A percentile compares a stretch with the other conserved stretches of the same genome.
These are phyloP conservation scores for Arthromyces matolae DNA, from an alignment of 768 basidiomycete genomes.

Conservation along the genomic window DNA sequence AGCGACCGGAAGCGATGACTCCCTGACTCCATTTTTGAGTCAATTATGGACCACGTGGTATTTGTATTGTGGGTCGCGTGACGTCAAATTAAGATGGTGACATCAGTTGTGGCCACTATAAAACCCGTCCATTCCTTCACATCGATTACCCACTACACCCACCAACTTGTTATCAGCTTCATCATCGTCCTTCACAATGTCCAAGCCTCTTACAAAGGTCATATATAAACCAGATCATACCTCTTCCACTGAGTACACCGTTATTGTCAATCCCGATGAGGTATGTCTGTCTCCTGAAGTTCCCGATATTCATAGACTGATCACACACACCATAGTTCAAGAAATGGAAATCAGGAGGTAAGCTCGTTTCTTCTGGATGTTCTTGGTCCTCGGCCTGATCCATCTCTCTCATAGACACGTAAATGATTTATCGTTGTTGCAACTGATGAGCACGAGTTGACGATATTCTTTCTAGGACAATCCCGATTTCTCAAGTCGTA, in stretches of 20 bases:
- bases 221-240: constrained; percentile 76
- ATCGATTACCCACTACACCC: constrained; percentile 10
- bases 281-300: constrained; percentile 35
- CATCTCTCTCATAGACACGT: constrained; percentile 55
- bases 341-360: constrained; percentile 81
- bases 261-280: constrained; percentile 64
- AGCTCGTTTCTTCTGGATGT: constrained; percentile 21
- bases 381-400: constrained; percentile 17
- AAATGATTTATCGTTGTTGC: constrained; percentile 26
- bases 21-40: no score
- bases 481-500: constrained; percentile 73
- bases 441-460: no score
- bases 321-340: constrained; percentile 45
- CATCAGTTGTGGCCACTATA: constrained; percentile 22
- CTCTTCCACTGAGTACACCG: constrained; percentile 67
- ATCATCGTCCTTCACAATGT: constrained; percentile 29
- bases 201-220: constrained; percentile 58
- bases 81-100: constrained; percentile 23
- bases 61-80: constrained; percentile 24
- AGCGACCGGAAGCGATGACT: neutral
- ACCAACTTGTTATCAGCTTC: constrained; percentile 11
- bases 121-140: constrained; percentile 2
- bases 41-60: constrained; percentile 3
- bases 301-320: constrained; percentile 11
- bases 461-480: constrained; percentile 41